A percentile compares a stretch with the other conserved stretches of the same genome.
phyloP scores from a whole-genome alignment of 2,329 filamentous ascomycete species.

The Didymella sp. region DNA sequence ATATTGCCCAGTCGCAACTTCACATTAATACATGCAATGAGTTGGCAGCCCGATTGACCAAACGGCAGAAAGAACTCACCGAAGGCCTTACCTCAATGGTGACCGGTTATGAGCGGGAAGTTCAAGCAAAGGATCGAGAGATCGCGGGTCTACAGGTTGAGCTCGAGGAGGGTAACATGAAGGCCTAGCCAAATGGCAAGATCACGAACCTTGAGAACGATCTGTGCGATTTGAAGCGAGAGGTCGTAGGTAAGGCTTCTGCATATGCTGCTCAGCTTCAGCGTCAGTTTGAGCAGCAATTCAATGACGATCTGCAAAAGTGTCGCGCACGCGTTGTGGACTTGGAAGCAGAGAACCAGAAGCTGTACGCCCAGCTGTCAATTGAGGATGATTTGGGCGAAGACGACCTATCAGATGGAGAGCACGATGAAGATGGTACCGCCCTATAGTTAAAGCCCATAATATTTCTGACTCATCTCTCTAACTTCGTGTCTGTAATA shows the following conservation, averaged over 20 bases:
- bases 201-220: not conserved
- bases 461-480: too few relatives aligned
- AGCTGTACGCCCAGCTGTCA: not conserved
- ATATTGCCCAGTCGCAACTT: not conserved
- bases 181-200: not conserved
- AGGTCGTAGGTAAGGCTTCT: not conserved
- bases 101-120: not conserved
- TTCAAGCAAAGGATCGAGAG: not conserved
- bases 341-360: conserved; percentile 1
- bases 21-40: not conserved
- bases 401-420: not conserved
- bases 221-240: not conserved
- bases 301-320: not conserved
- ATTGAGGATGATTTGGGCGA: not conserved
- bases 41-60: not conserved
- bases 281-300: not conserved
- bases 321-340: not conserved
- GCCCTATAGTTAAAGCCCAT: not conserved
- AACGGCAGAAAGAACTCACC: not conserved
- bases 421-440: not conserved
- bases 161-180: not conserved
- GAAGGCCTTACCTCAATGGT: not conserved
- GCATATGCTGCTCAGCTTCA: not conserved
- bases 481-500: too few relatives aligned
- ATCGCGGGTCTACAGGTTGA: not conserved